phyloP scores from a whole-genome alignment of 495 filamentous ascomycete species.

The Penicillium silybi region DNA sequence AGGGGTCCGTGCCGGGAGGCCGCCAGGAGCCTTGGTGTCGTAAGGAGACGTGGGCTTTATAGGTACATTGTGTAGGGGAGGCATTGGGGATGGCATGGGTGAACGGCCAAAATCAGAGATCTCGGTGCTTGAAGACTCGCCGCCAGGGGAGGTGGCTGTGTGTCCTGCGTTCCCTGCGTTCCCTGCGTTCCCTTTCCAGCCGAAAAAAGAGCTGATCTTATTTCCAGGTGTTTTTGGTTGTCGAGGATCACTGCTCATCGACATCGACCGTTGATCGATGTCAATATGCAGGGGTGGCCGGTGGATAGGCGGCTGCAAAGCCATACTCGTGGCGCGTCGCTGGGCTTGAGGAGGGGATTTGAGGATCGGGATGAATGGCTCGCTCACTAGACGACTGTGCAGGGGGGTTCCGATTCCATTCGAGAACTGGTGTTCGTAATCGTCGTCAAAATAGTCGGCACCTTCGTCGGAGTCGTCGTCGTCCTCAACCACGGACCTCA shows the following conservation, averaged over 20 bases:
- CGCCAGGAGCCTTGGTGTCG: slow-evolving; percentile 42
- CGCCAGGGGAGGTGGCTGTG: slow-evolving; percentile 49
- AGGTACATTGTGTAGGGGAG: slow-evolving; percentile 42
- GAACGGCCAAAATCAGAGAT: slow-evolving; percentile 61
- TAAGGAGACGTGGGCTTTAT: slow-evolving; percentile 36
- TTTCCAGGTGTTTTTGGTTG: slow-evolving; percentile 58
- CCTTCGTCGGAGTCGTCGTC: slow-evolving; percentile 33
- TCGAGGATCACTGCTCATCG: slow-evolving; percentile 29
- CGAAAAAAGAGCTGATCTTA: slow-evolving; percentile 66
- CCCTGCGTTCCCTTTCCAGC: slow-evolving; percentile 50
- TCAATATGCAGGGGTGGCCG: slow-evolving; percentile 42
- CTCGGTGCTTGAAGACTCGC: slow-evolving; percentile 59
- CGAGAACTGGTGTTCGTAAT: slow-evolving; percentile 36
- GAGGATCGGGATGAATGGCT: slow-evolving; percentile 45
- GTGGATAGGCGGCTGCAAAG: slow-evolving; percentile 33
- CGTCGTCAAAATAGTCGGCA: slow-evolving; percentile 29
- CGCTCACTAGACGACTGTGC: slow-evolving; percentile 45
- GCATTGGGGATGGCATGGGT: slow-evolving; percentile 54
- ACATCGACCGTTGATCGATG: slow-evolving; percentile 28
- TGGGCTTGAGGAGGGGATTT: slow-evolving; percentile 35
- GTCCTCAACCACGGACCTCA: slow-evolving; percentile 21
- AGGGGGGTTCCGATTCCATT: slow-evolving; percentile 39
- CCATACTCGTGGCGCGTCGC: slow-evolving; percentile 43
- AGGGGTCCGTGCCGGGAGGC: slow-evolving; percentile 27
- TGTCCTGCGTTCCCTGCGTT: slow-evolving; percentile 15